A percentile compares a stretch with the other conserved stretches of the same genome.
These are phyloP conservation scores for Schoenoplectus tabernaemontani DNA, from an alignment of 202 grass and related monocot genomes.

Conservation along the genomic window DNA sequence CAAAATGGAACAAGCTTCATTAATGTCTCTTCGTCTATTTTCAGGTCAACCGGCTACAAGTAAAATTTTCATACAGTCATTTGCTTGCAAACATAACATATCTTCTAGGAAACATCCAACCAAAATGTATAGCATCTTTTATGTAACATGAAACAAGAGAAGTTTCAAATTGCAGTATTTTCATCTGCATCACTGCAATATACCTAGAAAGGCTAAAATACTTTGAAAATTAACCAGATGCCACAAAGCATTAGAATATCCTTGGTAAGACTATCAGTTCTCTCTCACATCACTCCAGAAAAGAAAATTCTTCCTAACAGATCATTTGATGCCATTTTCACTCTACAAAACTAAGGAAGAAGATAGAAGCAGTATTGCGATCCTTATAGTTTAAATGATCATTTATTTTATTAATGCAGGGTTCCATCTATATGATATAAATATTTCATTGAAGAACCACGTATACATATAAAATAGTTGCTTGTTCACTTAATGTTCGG, in stretches of 20 bases:
- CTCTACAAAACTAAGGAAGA: background rate
- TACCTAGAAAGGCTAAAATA: background rate
- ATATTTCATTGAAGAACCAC: background rate
- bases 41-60: slow-evolving; percentile 68
- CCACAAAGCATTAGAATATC: background rate
- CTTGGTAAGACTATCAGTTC: background rate
- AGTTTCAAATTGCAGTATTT: background rate
- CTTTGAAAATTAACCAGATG: background rate
- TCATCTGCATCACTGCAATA: background rate
- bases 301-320: background rate
- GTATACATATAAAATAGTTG: background rate
- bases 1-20: slow-evolving; percentile 91
- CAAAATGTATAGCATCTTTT: background rate
- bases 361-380: background rate
- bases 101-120: background rate
- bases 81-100: background rate
- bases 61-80: background rate
- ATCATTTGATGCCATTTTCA: background rate
- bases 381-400: background rate
- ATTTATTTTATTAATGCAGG: background rate
- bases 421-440: background rate
- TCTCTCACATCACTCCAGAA: background rate
- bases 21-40: slow-evolving; percentile 74
- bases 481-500: no score
- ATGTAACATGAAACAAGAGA: slow-evolving; percentile 14